These are phyloP conservation scores for Venturia pyrina DNA, from an alignment of 2,329 filamentous ascomycete genomes.

Conservation along the genomic window DNA sequence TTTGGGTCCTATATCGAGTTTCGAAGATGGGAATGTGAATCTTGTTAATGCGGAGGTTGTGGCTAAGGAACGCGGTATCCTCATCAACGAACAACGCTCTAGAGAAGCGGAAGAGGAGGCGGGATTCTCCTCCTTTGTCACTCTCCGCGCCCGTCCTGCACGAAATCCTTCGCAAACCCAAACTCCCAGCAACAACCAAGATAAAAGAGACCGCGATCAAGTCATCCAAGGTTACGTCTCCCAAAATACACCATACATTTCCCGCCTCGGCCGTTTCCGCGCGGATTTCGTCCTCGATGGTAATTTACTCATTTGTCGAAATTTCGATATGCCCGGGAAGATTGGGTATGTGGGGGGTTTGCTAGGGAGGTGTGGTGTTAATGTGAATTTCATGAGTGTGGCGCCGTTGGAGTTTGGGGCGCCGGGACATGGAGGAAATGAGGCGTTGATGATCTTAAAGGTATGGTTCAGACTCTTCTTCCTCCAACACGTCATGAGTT, in stretches of 20 bases:
- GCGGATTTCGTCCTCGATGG: conserved; percentile 65
- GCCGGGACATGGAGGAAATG: conserved; percentile 28
- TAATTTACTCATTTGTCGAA: conserved; percentile 66
- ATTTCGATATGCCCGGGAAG: conserved; percentile 73
- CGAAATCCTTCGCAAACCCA: conserved; percentile 16
- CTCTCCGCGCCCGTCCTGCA: conserved; percentile 47
- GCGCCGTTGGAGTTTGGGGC: conserved; percentile 39
- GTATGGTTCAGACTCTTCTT: conserved; percentile 29
- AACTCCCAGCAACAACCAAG: not conserved
- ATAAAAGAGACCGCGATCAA: conserved; percentile 28
- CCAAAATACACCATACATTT: conserved; percentile 57
- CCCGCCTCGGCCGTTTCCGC: conserved; percentile 61
- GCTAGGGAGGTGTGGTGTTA: conserved; percentile 60
- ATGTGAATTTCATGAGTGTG: conserved; percentile 74
- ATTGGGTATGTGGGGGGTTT: conserved; percentile 68
- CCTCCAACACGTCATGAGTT: no score
- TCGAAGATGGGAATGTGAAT: conserved; percentile 57
- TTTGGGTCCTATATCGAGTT: conserved; percentile 56
- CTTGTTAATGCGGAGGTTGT: conserved; percentile 73
- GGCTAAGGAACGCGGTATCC: conserved; percentile 66
- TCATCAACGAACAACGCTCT: conserved; percentile 63
- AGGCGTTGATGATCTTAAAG: conserved; percentile 75
- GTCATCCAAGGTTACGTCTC: conserved; percentile 58
- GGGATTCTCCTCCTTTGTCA: conserved; percentile 62
- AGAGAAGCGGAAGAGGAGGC: conserved; percentile 49